Evolutionary conservation across 495 filamentous ascomycete genomes (phyloP), one percentile per base, ranked within the genome.

Genomic region (Talaromyces liani): DNA sequence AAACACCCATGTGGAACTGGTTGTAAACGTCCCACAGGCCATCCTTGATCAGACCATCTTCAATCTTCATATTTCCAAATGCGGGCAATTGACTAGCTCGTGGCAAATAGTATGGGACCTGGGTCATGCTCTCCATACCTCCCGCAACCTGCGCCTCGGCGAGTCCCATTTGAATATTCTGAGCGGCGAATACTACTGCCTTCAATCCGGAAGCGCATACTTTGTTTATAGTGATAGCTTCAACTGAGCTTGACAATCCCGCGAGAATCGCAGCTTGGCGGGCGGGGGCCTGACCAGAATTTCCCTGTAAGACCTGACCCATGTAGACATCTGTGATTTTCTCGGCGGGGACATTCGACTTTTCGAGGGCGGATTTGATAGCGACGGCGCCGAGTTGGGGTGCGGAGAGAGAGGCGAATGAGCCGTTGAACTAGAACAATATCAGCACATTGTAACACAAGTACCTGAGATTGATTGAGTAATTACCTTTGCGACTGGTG

Each of bases 1-100:
- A 98, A 63, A 92, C 89, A 7, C 94, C 94, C 94, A 98, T 98
- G 72, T 97, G 93, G 70, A 97, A 88, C 70, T 96, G 82, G 73
- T 96, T 91, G 74, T 97, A 98, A 24, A 97, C 92, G 76, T 98
- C 94, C 84, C 92, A 96, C 45, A 98, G 78, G 8, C 94, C 94
- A 70, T 98, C 94, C 74, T 93, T 96, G 68, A 97, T 89, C 68
- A 98, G 75, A 4, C 94, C 94, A 71, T 98, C 94, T 73, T 93
- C 88, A 73, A 93, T 77, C 72, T 88, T 87, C 68, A 95, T 79
- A 64, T 95, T 85, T 36, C 94, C 94, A 67, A 97, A 96, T 0
- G 90, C 76, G 4, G 92, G 90, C 67, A 92, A 78, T 65, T 87
- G 83, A 69, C 84, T 88, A 1, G 89, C 82, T 16, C 94, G 87